phyloP scores from a whole-genome alignment of 148 eudicot genomes.

The Amaranthus hypochondriacus region DNA sequence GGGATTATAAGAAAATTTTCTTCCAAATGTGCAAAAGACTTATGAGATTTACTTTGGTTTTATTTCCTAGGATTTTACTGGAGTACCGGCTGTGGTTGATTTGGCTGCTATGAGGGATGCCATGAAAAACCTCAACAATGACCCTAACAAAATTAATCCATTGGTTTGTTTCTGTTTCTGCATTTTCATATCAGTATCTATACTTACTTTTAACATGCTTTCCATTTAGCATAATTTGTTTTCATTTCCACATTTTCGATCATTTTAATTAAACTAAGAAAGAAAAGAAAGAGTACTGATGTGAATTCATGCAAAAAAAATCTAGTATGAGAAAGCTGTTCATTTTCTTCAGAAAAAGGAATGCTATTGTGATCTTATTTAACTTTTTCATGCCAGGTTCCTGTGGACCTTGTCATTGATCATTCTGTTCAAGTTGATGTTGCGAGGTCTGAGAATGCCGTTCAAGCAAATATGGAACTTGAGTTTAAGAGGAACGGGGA shows the following conservation, averaged over 20 bases:
- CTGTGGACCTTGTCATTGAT: slow-evolving; percentile 94
- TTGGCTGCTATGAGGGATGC: slow-evolving; percentile 97
- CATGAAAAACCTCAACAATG: slow-evolving; percentile 68
- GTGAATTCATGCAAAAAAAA: too few relatives aligned
- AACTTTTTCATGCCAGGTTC: slow-evolving; percentile 44
- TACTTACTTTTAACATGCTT: too few relatives aligned
- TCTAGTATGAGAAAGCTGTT: too few relatives aligned
- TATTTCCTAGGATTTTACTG: slow-evolving; percentile 71
- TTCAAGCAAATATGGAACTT: slow-evolving; percentile 72
- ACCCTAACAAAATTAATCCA: slow-evolving; percentile 91
- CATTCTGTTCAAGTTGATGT: slow-evolving; percentile 98
- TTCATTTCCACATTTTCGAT: too few relatives aligned
- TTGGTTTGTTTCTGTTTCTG: slow-evolving; percentile 43
- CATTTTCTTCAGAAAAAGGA: not conserved
- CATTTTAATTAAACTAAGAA: not conserved
- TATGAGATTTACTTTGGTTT: slow-evolving; percentile 7
- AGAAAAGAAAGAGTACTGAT: not conserved
- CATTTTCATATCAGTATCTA: not conserved
- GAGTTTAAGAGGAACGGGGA: slow-evolving; percentile 86
- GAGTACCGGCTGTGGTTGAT: slow-evolving; percentile 97
- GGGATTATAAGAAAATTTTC: not conserved
- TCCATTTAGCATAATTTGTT: too few relatives aligned
- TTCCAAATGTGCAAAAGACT: not conserved
- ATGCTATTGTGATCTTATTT: too few relatives aligned
- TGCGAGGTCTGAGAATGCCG: slow-evolving; percentile 75